These are phyloP conservation scores for Yamadazyma membranifaciens DNA, from an alignment of 1,139 yeast species.

Conservation along the genomic window DNA sequence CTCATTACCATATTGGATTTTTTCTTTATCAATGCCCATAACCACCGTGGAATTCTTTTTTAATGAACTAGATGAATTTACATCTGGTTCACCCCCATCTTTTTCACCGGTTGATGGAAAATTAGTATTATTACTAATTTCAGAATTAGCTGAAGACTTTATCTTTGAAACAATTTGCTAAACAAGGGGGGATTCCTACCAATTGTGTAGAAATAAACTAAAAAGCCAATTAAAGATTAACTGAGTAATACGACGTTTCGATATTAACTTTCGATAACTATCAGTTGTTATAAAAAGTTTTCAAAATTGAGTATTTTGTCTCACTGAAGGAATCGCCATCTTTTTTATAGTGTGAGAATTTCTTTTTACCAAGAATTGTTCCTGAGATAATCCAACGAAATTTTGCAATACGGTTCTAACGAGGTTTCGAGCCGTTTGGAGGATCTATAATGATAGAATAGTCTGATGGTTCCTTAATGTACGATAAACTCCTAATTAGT, in stretches of 20 bases:
- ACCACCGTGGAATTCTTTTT: background rate
- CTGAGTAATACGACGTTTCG: too few species aligned
- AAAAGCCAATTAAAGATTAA: constrained; percentile 1
- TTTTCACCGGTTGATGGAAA: background rate
- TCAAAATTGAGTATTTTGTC: too few species aligned
- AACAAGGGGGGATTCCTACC: background rate
- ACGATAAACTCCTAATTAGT: too few species aligned
- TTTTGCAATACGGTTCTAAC: too few species aligned
- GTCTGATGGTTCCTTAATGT: too few species aligned
- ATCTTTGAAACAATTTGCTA: constrained; percentile 9
- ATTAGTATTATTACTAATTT: constrained; percentile 5
- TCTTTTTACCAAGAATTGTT: too few species aligned
- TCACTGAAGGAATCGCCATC: too few species aligned
- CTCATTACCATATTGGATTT: constrained; percentile 1
- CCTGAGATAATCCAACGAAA: too few species aligned
- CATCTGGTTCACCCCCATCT: background rate
- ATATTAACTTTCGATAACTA: background rate
- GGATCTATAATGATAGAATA: too few species aligned
- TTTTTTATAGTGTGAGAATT: too few species aligned
- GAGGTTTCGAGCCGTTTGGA: too few species aligned
- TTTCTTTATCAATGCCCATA: background rate
- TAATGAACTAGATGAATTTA: background rate
- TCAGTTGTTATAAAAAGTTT: background rate
- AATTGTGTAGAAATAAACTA: constrained; percentile 4
- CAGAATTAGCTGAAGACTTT: constrained; percentile 10